Base-by-base conservation (phyloP, 2,329 filamentous ascomycete species). In the Phialemoniopsis sp. region DNA sequence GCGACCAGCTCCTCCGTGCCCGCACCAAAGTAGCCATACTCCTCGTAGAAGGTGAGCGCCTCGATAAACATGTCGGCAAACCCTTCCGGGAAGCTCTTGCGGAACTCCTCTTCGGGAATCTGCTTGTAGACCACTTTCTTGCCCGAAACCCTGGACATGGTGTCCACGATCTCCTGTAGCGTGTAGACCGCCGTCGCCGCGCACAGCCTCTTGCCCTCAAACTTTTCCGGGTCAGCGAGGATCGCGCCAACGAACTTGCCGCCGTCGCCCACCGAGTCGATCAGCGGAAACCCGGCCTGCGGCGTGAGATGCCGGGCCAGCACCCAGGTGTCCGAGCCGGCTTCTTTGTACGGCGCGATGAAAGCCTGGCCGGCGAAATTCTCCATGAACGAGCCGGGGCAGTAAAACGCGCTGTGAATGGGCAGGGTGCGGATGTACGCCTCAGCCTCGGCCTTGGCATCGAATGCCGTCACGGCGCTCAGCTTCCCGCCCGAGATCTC, bases 391-490 rank as follows among this genome's bases (percentile, higher is more conserved):
- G 60, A 62, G 0, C 66, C 78, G 0, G 73, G 68, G 3, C 68
- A 57, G 41, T 73, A 68, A 51, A 79, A 80, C 0, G 75, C 68
- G 12, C 62, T 65, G 1, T 68, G 66, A 3, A 82, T 56, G 0
- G 65, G 66, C 3, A 70, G 57, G 0, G 49, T 40, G 12, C 73
- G 70, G 40, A 82, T 77, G 46, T 82, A 79, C n/a, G 63, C 44
- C 46, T 80, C 76, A 12, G 76, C 67, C 28, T 70, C 57, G 21
- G 74, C 72, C 52, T 82, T 82, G 43, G 58, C n/a, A n/a, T n/a
- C n/a, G n/a, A n/a, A n/a, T n/a, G n/a, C n/a, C n/a, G n/a, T n/a
- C n/a, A n/a, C n/a, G n/a, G n/a, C n/a, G n/a, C n/a, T n/a, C n/a
- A 51, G 41, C 35, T 59, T 57, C 1, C 66, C 64, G 1, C 45